These are phyloP conservation scores for Eucalyptus erythrocorys DNA, from an alignment of 345 rosid species.

Conservation along the genomic window DNA sequence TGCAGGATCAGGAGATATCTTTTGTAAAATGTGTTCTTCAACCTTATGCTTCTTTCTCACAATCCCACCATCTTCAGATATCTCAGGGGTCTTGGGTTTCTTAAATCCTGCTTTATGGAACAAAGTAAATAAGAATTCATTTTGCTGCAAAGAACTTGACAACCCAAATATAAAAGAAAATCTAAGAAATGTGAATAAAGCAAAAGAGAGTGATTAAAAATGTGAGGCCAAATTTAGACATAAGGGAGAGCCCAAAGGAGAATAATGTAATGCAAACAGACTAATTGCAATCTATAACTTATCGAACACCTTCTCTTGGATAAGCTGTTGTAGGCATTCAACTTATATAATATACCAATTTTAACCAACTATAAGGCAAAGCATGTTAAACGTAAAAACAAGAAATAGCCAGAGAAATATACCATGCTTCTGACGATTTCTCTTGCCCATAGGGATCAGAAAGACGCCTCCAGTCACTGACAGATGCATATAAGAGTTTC, in stretches of 20 bases:
- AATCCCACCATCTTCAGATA: constrained; percentile 3
- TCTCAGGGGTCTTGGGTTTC: constrained; percentile 10
- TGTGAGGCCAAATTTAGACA: background rate
- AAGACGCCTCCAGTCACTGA: background rate
- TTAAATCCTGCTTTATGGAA: constrained; percentile 11
- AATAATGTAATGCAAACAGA: background rate
- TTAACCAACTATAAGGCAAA: background rate
- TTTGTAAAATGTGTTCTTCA: constrained; percentile 7
- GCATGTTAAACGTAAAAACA: background rate
- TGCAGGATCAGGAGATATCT: constrained; percentile 10
- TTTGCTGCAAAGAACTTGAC: background rate
- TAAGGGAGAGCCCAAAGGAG: background rate
- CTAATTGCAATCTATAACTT: background rate
- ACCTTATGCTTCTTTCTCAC: constrained; percentile 11
- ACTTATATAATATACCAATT: background rate
- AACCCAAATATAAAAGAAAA: background rate
- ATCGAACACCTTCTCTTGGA: background rate
- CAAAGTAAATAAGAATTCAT: background rate
- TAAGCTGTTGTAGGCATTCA: background rate
- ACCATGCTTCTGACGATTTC: background rate
- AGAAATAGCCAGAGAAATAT: background rate
- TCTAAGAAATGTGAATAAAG: background rate
- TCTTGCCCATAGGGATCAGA: background rate
- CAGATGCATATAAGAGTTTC: background rate
- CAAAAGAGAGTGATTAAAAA: background rate